Evolutionary conservation across 208 protist genomes (phyloP), one percentile per base, ranked within the genome.

Genomic region (Trypanosoma scelopori): DNA sequence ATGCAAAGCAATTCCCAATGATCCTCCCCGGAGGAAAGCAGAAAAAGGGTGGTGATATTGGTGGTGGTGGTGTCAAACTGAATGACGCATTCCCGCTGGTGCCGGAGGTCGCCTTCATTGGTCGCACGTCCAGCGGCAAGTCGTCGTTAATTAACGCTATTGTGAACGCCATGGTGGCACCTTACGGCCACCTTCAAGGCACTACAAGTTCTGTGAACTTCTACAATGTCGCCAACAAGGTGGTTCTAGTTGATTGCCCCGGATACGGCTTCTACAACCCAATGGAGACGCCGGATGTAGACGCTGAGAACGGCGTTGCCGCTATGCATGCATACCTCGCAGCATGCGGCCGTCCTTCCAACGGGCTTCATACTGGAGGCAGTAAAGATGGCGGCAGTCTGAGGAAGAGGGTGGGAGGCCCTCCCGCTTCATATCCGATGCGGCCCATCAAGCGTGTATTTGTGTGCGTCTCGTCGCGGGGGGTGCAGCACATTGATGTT

Each of bases 201-300:
- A 96, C 91, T 7, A 96, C 91, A 13, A 76, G 51, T 63, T 72
- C 76, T 16, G 77, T 90, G 20, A 76, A 77, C 59, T 96, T 96
- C 63, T 96, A 96, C 76, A 81, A 37, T 47, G 74, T 96, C 11
- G 88, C 81, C 2, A 69, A 82, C 16, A 71, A 69, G 0, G 55
- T 94, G 9, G 55, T 86, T 69, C 65, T 96, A 3, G 91, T 96
- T 7, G 91, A 96, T 70, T 93, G 82, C 60, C 91, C 91, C 5
- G 91, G 91, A 2, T 96, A 96, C 68, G 88, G 91, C 0, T 84
- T 91, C 63, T 94, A 92, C 65, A 82, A 92, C 49, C 84, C 87
- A 22, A 73, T 92, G 57, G 62, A 68, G 32, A 85, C 86, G 18
- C 76, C 85, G 0, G 42, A 69, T 9, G 27, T 88, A 16, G 87